Evolutionary conservation across 1,284 basidiomycete genomes (phyloP).

Genomic region (Trichosporon sp.): DNA sequence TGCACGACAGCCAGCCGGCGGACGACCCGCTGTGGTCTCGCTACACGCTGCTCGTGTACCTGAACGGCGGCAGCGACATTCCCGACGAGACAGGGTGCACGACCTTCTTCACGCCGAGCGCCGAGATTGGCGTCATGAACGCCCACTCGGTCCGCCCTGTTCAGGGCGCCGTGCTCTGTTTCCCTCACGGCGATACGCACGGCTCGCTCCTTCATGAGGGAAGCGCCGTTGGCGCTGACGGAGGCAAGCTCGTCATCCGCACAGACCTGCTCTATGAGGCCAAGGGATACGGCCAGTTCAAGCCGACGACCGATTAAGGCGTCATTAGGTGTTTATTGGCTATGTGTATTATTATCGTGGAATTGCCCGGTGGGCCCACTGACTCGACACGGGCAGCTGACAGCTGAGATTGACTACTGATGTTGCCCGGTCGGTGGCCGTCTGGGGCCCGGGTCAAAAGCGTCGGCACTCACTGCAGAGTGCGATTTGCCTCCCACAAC

Average conservation of each 20-base stretch:
- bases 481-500: no score
- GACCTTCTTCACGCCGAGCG: conserved; percentile 55
- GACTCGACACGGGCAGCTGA: no score
- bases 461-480: no score
- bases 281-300: conserved; percentile 45
- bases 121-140: conserved; percentile 49
- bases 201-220: conserved; percentile 48
- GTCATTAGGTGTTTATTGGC: background rate
- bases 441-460: no score
- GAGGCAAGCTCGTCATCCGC: conserved; percentile 48
- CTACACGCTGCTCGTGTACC: conserved; percentile 56
- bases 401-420: no score
- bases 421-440: no score
- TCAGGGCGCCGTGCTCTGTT: conserved; percentile 54
- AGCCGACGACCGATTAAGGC: conserved; percentile 24
- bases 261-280: conserved; percentile 49
- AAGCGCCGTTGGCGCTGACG: conserved; percentile 42
- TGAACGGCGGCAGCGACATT: conserved; percentile 48
- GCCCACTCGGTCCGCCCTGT: conserved; percentile 53
- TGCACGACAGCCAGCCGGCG: conserved; percentile 51
- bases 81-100: conserved; percentile 52
- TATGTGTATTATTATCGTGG: background rate
- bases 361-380: no score
- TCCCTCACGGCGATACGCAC: conserved; percentile 50
- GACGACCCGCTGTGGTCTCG: conserved; percentile 50